A percentile compares a stretch with the other conserved stretches of the same genome.
Evolutionary conservation across 768 basidiomycete species (phyloP).

Genomic region (Inosperma sp.): DNA sequence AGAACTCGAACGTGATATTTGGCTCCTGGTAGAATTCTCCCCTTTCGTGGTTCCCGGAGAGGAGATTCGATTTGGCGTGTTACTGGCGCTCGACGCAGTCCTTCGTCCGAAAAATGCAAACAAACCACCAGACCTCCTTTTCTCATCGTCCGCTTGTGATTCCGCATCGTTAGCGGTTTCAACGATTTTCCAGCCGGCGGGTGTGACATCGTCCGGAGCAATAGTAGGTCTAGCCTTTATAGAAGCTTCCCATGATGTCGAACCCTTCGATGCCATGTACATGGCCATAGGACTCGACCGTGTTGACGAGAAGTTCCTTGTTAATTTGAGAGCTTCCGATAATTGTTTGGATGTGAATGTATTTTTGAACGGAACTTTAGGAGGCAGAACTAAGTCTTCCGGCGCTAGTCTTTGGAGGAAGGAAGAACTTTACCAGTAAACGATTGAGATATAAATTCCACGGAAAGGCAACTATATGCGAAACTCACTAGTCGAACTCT

Average conservation of each 20-base stretch:
- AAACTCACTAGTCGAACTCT: conserved; percentile 58
- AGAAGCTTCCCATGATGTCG: conserved; percentile 69
- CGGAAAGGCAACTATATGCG: no score
- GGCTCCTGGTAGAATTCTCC: conserved; percentile 16
- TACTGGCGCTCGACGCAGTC: conserved; percentile 17
- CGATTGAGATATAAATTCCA: not conserved
- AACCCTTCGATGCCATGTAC: conserved; percentile 66
- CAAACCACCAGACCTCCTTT: conserved; percentile 52
- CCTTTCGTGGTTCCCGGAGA: conserved; percentile 17
- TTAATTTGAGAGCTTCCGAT: conserved; percentile 57
- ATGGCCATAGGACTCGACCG: conserved; percentile 64
- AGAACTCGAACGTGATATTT: no score
- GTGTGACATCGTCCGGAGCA: conserved; percentile 51
- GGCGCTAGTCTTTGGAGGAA: conserved; percentile 46
- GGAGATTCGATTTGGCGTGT: conserved; percentile 14
- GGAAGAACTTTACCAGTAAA: conserved; percentile 36
- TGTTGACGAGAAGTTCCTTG: conserved; percentile 52
- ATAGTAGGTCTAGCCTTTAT: conserved; percentile 51
- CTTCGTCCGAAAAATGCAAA: conserved; percentile 68
- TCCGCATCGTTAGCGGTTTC: conserved; percentile 47
- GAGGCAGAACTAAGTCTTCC: conserved; percentile 46
- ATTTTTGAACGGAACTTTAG: conserved; percentile 45
- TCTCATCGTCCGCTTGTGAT: conserved; percentile 38
- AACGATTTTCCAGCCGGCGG: conserved; percentile 69
- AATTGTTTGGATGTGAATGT: conserved; percentile 56